Base-by-base conservation (phyloP, 352 stramenopile genomes). In the Phytophthora sojae region DNA sequence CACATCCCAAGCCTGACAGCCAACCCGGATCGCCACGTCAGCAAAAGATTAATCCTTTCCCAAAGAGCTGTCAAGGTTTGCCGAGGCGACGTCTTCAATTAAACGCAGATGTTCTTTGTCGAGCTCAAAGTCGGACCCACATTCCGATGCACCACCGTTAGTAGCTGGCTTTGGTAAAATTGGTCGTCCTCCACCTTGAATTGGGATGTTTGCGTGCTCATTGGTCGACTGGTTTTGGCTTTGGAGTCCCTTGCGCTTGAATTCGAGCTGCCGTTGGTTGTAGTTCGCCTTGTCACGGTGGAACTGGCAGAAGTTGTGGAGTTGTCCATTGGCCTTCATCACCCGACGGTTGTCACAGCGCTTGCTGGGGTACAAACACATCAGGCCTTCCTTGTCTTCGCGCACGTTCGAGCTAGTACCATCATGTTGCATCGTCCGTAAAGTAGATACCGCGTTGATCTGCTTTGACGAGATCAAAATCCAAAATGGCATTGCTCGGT, bases 291-390 rank as follows among this genome's bases (percentile, higher is more conserved):
- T 74, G 30, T 73, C 62, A 5, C 72, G 64, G 12, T 72, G 64
- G 23, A 49, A 19, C 39, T 58, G 57, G 4, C 64, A 72, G 19
- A 72, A 72, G 2, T 58, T 72, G 42, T 72, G 64, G 5, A 83
- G 73, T 14, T 85, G 62, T 5, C 79, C 77, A 51, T 80, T 83
- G 17, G 64, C 60, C 58, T 88, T 88, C 42, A 75, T 19, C 0
- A 69, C 77, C 6, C 80, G 76, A 19, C 56, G 62, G 37, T 86
- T 82, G 5, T 69, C 35, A 57, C 78, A 90, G 11, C 57, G 69
- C 25, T 86, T 88, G 62, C 67, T 79, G 12, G 73, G 61, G 50
- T 88, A 85, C 15, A 67, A 44, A 37, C 80, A 86, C 6, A 30
- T 7, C 15, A 11, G 23, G 7, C 19, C 17, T 25, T 70, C 32